Percentiles rank a stretch among this genome's conserved stretches.
These are phyloP conservation scores for Euphorbia neoarborescens DNA, from an alignment of 441 rosid species.

Conservation along the genomic window DNA sequence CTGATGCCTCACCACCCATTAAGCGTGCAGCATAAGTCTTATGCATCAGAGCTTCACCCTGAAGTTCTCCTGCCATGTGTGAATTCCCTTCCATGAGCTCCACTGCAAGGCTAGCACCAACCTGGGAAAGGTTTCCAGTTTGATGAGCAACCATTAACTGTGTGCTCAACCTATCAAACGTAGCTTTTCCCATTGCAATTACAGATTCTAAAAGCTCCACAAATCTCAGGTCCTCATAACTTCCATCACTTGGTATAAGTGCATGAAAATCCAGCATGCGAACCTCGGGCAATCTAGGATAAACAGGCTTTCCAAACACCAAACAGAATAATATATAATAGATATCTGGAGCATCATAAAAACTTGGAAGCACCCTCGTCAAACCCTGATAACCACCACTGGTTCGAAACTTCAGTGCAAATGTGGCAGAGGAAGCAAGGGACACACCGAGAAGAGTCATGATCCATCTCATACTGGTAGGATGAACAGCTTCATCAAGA, in stretches of 20 bases:
- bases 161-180: conserved; percentile 86
- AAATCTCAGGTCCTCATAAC: conserved; percentile 73
- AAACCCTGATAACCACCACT: conserved; percentile 96
- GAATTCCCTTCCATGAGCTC: conserved; percentile 88
- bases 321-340: conserved; percentile 95
- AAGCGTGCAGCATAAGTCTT: conserved; percentile 99
- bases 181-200: conserved; percentile 87
- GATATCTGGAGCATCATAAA: conserved; percentile 98
- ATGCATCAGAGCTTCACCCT: conserved; percentile 99
- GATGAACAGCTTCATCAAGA: conserved; percentile 99
- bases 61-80: conserved; percentile 96
- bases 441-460: conserved; percentile 98
- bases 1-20: conserved; percentile 99
- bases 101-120: conserved; percentile 82
- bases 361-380: conserved; percentile 85
- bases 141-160: conserved; percentile 88
- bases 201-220: conserved; percentile 91
- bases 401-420: conserved; percentile 87
- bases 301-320: conserved; percentile 92
- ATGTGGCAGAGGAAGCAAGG: conserved; percentile 90
- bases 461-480: conserved; percentile 99
- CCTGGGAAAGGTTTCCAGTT: conserved; percentile 87
- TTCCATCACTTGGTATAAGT: conserved; percentile 86
- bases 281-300: conserved; percentile 97
- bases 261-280: conserved; percentile 99